phyloP scores from a whole-genome alignment of 371 early-diverging fungal genomes.

The Mortierella sp. region DNA sequence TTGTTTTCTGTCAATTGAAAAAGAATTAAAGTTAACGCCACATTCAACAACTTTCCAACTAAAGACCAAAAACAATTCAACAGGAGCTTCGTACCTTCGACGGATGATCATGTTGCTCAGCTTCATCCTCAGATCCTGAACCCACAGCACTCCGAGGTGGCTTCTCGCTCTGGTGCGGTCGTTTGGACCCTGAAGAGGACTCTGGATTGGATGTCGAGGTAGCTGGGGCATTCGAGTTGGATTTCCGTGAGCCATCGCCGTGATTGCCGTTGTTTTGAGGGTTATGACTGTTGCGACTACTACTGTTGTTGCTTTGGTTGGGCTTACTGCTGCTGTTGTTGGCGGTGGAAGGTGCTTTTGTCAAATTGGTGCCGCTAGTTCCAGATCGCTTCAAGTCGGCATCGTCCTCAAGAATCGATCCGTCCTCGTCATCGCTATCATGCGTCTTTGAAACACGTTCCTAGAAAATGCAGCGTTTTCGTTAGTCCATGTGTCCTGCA shows the following conservation, averaged over 20 bases:
- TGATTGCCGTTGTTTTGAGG: background rate
- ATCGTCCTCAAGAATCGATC: constrained; percentile 57
- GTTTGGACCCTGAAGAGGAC: constrained; percentile 24
- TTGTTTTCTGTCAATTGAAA: background rate
- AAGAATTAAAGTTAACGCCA: too few relatives aligned
- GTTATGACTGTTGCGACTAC: background rate
- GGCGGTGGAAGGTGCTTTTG: constrained; percentile 11
- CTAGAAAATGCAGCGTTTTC: constrained; percentile 3
- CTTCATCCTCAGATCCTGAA: constrained; percentile 27
- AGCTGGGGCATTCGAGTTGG: background rate
- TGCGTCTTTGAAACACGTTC: constrained; percentile 41
- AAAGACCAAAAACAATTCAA: too few relatives aligned
- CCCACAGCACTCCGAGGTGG: constrained; percentile 14
- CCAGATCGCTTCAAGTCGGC: constrained; percentile 39
- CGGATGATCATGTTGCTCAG: constrained; percentile 8
- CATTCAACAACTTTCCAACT: too few relatives aligned
- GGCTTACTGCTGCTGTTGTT: constrained; percentile 7
- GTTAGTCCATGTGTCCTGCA: background rate
- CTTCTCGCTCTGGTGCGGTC: constrained; percentile 30
- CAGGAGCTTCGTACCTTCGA: constrained; percentile 21
- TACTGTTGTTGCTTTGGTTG: background rate
- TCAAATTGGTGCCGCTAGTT: background rate
- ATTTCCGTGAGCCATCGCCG: background rate
- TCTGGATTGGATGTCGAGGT: background rate
- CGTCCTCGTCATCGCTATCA: constrained; percentile 56